Conservation (phyloP, 2,329 filamentous ascomycete genomes). For the Stagonosporopsis rhizophila region DNA sequence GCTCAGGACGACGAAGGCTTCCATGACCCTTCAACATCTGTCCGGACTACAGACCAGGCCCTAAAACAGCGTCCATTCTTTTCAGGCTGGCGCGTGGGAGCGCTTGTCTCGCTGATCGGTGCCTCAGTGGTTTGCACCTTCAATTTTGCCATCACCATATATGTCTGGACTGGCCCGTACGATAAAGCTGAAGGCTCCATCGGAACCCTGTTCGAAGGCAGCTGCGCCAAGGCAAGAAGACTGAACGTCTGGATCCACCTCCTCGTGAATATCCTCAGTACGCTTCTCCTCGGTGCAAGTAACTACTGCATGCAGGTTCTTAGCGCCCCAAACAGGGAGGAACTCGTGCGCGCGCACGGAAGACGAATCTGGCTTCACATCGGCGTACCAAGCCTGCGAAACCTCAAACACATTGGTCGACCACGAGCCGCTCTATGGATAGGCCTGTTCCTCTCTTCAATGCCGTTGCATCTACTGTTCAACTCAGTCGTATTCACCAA, state of each 20-base stretch:
- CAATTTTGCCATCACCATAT: constrained; percentile 15
- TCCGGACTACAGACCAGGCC: neutral
- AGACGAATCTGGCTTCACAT: constrained; percentile 49
- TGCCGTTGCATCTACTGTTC: constrained; percentile 29
- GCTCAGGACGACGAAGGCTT: neutral
- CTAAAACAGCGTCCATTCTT: neutral
- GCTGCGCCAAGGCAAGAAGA: constrained; percentile 7
- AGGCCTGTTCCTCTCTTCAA: constrained; percentile 11
- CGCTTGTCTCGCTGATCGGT: constrained; percentile 13
- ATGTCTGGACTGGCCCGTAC: constrained; percentile 1
- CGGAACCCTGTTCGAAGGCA: constrained; percentile 5
- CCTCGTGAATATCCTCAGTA: constrained; percentile 56
- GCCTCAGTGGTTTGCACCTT: constrained; percentile 8
- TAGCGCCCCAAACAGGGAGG: constrained; percentile 28
- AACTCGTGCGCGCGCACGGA: constrained; percentile 32
- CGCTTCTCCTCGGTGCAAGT: constrained; percentile 31
- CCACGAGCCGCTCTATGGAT: constrained; percentile 15
- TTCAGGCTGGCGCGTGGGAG: constrained; percentile 17
- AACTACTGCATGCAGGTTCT: constrained; percentile 42
- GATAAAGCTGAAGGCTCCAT: neutral
- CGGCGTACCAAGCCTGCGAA: constrained; percentile 54
- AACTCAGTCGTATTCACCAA: constrained; percentile 28
- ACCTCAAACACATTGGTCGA: constrained; percentile 31
- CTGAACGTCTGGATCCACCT: constrained; percentile 50
- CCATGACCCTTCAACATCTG: neutral